These are phyloP conservation scores for Colletotrichum lentis DNA, from an alignment of 2,329 filamentous ascomycete species.

Conservation along the genomic window DNA sequence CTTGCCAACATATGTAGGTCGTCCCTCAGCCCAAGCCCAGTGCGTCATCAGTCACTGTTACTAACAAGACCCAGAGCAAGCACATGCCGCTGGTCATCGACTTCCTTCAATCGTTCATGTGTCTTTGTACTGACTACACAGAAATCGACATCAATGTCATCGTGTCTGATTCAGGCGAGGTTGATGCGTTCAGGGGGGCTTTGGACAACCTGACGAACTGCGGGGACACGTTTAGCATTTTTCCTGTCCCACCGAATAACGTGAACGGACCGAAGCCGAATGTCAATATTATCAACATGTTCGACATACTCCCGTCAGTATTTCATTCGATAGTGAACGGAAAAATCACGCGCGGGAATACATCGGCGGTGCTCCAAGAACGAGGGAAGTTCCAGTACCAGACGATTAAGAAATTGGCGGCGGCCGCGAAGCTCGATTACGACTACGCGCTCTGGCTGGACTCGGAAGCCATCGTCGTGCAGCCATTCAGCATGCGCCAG, in stretches of 20 bases:
- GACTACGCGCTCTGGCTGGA: conserved; percentile 32
- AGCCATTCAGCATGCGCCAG: conserved; percentile 19
- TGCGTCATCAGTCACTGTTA: neutral
- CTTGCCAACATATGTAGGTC: conserved; percentile 28
- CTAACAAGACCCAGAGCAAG: neutral
- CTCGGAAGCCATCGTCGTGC: conserved; percentile 27
- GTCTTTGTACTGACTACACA: conserved; percentile 26
- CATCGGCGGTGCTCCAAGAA: conserved; percentile 13
- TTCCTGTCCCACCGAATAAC: conserved; percentile 10
- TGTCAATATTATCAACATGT: conserved; percentile 17
- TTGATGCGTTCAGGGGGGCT: neutral
- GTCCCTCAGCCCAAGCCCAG: neutral
- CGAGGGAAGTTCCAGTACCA: conserved; percentile 27
- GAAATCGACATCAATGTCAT: conserved; percentile 21
- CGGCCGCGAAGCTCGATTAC: conserved; percentile 13
- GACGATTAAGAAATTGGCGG: conserved; percentile 28
- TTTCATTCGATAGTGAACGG: neutral
- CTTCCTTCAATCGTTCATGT: conserved; percentile 28
- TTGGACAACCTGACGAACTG: conserved; percentile 5
- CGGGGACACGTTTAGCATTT: conserved; percentile 21
- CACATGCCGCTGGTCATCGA: conserved; percentile 18
- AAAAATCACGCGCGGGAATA: conserved; percentile 5
- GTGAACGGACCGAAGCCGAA: conserved; percentile 16
- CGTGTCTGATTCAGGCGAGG: conserved; percentile 18
- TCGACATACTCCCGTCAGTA: conserved; percentile 17